phyloP scores from a whole-genome alignment of 1,139 yeast genomes.

The Nakaseomyces nivariensis region DNA sequence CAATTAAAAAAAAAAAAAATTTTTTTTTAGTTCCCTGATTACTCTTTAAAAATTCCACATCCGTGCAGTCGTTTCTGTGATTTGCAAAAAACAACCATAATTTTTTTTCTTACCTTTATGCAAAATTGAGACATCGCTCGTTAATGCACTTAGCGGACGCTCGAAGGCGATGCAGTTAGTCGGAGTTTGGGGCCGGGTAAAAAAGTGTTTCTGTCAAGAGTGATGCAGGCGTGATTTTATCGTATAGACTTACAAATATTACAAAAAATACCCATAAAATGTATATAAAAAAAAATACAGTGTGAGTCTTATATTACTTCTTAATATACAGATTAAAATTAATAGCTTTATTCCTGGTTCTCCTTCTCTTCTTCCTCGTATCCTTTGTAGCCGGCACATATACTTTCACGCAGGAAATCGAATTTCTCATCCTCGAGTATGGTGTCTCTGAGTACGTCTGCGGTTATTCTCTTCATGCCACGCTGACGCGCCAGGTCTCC shows the following conservation, averaged over 20 bases:
- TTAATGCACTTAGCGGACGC: neutral
- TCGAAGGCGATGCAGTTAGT: neutral
- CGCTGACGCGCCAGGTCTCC: constrained; percentile 65
- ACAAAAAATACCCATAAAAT: too few relatives aligned
- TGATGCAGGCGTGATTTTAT: too few relatives aligned
- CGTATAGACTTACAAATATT: too few relatives aligned
- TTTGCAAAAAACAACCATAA: too few relatives aligned
- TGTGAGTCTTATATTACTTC: too few relatives aligned
- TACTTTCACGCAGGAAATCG: constrained; percentile 68
- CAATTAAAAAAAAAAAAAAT: neutral
- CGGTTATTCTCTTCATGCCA: constrained; percentile 75
- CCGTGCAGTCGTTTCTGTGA: too few relatives aligned
- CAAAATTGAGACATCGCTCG: neutral
- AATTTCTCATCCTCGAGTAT: constrained; percentile 81
- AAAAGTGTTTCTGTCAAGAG: too few relatives aligned
- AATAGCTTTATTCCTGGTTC: neutral
- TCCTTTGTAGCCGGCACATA: constrained; percentile 20
- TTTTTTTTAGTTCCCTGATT: neutral
- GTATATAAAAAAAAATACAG: too few relatives aligned
- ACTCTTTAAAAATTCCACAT: too few relatives aligned
- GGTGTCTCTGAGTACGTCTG: constrained; percentile 76
- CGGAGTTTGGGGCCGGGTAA: neutral
- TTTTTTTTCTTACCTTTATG: neutral
- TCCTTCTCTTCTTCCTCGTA: constrained; percentile 1
- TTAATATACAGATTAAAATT: too few relatives aligned